Evolutionary conservation across 345 rosid genomes (phyloP), one percentile per base, ranked within the genome.

Genomic region (Brassica nigra): DNA sequence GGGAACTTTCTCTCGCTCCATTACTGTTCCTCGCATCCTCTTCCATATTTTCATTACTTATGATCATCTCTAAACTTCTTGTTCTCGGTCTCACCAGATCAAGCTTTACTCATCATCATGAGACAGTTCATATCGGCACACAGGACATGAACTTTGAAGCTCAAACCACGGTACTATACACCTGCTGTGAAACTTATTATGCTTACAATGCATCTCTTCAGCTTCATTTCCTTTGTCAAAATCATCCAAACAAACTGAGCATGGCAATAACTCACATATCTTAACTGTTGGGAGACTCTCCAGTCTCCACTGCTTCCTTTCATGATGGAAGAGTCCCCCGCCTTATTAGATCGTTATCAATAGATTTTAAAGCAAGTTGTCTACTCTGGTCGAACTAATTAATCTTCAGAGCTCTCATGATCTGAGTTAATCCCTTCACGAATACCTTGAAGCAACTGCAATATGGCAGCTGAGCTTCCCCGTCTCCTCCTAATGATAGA

Each of bases 241-340:
- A 64, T 78, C 81, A 64, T 78, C 81, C 76, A 78, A 64, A 78
- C 76, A 78, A 71, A 78, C 12, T 0, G 81, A 62, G 61, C 81
- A 78, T 4, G 83, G 95, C 78, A 86, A 18, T 18, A 64, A 62
- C 84, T 91, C 92, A 78, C 81, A 30, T 29, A 90, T 54, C 62
- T 70, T 80, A 61, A 89, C 94, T 23, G 76, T 82, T 1, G 95
- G 92, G 86, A 93, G 71, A 39, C 87, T 89, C 37, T 93, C 33
- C 33, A 30, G 33, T 30, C 33, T 30, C 94, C 34, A 91, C 78
- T 0, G 87, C 94, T 66, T 91, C 94, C 78, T 90, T 93, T 34
- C 83, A 84, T 6, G 98, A 90, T 0, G 98, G 94, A n/a, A 89
- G 95, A 73, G 94, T 90, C 47, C 91, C 93, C 0, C 33, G 86